Evolutionary conservation across 352 stramenopile species (phyloP).

Genomic region (Phytophthora tubulina): DNA sequence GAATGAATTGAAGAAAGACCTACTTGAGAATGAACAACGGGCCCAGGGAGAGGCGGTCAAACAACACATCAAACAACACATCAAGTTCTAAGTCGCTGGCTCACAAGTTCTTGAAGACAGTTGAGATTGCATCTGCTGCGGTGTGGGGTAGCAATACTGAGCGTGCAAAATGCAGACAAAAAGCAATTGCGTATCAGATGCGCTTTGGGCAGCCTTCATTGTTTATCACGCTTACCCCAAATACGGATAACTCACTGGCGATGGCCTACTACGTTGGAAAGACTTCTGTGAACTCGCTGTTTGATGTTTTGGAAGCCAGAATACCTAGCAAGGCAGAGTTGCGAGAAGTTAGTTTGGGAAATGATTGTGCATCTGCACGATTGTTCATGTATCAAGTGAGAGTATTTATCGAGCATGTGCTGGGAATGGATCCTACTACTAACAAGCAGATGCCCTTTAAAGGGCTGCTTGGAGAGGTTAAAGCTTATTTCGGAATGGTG

Average conservation of each 20-base stretch:
- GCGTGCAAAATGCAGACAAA: constrained; percentile 1
- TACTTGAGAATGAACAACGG: constrained; percentile 14
- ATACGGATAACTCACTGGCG: constrained; percentile 9
- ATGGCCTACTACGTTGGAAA: constrained; percentile 18
- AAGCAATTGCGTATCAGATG: constrained; percentile 15
- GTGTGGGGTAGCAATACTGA: constrained; percentile 13
- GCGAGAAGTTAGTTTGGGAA: constrained; percentile 1
- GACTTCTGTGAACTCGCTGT: constrained; percentile 5
- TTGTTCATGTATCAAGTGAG: constrained; percentile 16
- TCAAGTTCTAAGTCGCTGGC: not conserved
- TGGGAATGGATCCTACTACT: not conserved
- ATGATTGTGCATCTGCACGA: constrained; percentile 7
- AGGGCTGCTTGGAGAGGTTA: constrained; percentile 2
- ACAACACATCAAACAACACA: too few relatives aligned
- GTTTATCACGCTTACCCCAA: constrained; percentile 20
- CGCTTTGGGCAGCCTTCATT: constrained; percentile 12
- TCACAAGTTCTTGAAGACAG: constrained; percentile 10
- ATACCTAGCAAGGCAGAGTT: not conserved
- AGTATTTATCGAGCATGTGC: constrained; percentile 8
- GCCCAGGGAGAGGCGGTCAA: constrained; percentile 1
- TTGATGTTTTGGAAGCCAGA: not conserved
- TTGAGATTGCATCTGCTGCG: not conserved
- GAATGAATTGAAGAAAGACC: not conserved
- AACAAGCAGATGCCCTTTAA: not conserved
- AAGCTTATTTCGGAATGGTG: not conserved